Percentiles rank a stretch among this genome's conserved stretches.
These are phyloP conservation scores for Cladorrhinum samala DNA, from an alignment of 495 filamentous ascomycete species.

Conservation along the genomic window DNA sequence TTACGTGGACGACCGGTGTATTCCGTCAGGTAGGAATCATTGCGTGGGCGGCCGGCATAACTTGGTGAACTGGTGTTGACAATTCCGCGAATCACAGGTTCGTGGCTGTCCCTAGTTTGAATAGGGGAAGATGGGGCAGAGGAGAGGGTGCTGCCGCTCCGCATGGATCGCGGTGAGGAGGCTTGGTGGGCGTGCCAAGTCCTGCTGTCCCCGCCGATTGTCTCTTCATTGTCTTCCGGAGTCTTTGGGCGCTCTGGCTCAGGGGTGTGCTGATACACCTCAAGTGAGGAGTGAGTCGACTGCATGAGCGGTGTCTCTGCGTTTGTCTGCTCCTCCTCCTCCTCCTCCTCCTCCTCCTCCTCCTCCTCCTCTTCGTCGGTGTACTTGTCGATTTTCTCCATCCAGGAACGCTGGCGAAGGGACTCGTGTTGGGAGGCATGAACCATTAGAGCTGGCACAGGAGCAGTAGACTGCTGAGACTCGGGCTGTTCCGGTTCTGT, in stretches of 20 bases:
- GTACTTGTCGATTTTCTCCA: conserved; percentile 7
- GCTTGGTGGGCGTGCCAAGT: background rate
- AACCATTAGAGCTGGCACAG: background rate
- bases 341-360: background rate
- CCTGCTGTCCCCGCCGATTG: background rate
- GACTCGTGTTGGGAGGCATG: background rate
- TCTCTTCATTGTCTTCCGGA: conserved; percentile 6
- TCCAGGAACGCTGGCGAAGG: background rate
- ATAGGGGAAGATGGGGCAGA: conserved; percentile 14
- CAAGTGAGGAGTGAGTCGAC: background rate
- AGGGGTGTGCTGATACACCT: background rate
- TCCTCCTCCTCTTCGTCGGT: background rate
- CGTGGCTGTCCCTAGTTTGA: conserved; percentile 5
- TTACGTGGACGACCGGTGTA: background rate
- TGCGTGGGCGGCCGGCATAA: conserved; percentile 9
- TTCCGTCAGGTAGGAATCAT: conserved; percentile 6
- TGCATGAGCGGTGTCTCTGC: background rate
- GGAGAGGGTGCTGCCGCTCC: conserved; percentile 17
- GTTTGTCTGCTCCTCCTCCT: background rate
- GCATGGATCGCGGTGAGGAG: conserved; percentile 19
- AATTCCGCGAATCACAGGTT: conserved; percentile 13
- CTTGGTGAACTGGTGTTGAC: background rate
- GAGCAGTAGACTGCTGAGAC: background rate
- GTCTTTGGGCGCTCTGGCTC: conserved; percentile 14
- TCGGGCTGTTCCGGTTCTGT: background rate